Percentiles rank a stretch among this genome's conserved stretches.
Evolutionary conservation across 495 filamentous ascomycete genomes (phyloP).

Genomic region (Tuber microsphaerosporum): DNA sequence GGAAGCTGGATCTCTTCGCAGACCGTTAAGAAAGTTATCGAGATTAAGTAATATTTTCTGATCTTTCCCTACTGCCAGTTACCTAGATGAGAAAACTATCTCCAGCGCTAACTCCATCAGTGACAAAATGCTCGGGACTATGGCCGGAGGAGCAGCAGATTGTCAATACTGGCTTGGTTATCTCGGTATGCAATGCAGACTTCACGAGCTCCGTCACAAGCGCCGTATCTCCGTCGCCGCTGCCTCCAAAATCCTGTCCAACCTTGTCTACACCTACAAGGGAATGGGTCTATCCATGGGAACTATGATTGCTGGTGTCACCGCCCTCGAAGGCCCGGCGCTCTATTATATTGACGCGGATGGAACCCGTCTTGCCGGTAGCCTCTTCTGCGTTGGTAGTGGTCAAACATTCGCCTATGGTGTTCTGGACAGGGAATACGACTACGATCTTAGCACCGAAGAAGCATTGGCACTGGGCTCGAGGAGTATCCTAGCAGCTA

Average conservation of each 20-base stretch:
- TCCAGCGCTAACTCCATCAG: conserved; percentile 11
- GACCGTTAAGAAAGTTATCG: conserved; percentile 99
- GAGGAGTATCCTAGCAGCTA: conserved; percentile 90
- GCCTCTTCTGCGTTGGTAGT: conserved; percentile 95
- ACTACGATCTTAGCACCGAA: conserved; percentile 74
- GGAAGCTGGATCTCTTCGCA: conserved; percentile 99
- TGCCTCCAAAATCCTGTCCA: conserved; percentile 95
- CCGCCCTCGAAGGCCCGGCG: conserved; percentile 88
- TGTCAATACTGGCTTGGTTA: conserved; percentile 99
- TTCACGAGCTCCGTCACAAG: conserved; percentile 98
- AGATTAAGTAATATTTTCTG: conserved; percentile 65
- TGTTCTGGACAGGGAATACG: conserved; percentile 91
- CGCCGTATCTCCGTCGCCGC: conserved; percentile 95
- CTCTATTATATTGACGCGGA: conserved; percentile 99
- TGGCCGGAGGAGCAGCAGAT: conserved; percentile 97
- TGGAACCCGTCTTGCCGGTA: conserved; percentile 83
- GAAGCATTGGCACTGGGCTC: conserved; percentile 85
- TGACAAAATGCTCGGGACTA: conserved; percentile 75
- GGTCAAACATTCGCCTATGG: conserved; percentile 99
- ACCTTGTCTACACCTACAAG: conserved; percentile 97
- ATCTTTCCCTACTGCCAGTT: neutral
- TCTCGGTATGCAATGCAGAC: conserved; percentile 95
- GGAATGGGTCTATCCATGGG: conserved; percentile 97
- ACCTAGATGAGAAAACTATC: conserved; percentile 7
- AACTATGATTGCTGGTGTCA: conserved; percentile 98